Percentiles rank a stretch among this genome's conserved stretches.
phyloP scores from a whole-genome alignment of 148 eudicot species.

The Salicornia ramosissima region DNA sequence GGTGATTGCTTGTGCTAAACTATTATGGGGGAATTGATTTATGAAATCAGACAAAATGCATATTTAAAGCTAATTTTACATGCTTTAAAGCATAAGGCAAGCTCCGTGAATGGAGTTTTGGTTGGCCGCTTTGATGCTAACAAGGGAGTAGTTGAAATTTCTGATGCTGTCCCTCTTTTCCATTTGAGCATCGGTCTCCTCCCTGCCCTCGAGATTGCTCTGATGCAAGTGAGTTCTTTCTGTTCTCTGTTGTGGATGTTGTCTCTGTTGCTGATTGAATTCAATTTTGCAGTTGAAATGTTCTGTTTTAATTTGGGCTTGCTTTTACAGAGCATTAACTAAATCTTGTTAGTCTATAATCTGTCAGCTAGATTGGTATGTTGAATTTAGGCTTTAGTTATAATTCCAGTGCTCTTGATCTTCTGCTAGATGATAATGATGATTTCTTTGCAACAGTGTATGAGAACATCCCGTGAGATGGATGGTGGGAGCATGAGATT shows the following conservation, averaged over 20 bases:
- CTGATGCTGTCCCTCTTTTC: conserved; percentile 76
- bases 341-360: too few relatives aligned
- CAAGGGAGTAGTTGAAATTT: conserved; percentile 45
- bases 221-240: conserved; percentile 49
- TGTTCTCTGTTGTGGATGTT: not conserved
- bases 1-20: conserved; percentile 9
- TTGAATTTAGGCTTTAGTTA: not conserved
- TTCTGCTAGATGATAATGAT: not conserved
- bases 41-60: conserved; percentile 61
- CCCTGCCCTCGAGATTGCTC: conserved; percentile 89
- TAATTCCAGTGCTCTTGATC: not conserved
- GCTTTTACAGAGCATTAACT: too few relatives aligned
- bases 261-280: not conserved
- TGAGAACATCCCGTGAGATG: too few relatives aligned
- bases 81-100: conserved; percentile 54
- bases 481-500: too few relatives aligned
- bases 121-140: conserved; percentile 47
- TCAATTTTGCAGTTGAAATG: not conserved
- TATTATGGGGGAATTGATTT: conserved; percentile 38
- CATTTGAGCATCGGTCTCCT: conserved; percentile 71
- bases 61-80: conserved; percentile 76
- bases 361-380: not conserved
- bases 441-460: not conserved
- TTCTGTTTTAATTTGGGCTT: not conserved
- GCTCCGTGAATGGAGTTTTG: conserved; percentile 66